A percentile compares a stretch with the other conserved stretches of the same genome.
These are phyloP conservation scores for Erodium maritimum DNA, from an alignment of 345 rosid genomes.

Conservation along the genomic window DNA sequence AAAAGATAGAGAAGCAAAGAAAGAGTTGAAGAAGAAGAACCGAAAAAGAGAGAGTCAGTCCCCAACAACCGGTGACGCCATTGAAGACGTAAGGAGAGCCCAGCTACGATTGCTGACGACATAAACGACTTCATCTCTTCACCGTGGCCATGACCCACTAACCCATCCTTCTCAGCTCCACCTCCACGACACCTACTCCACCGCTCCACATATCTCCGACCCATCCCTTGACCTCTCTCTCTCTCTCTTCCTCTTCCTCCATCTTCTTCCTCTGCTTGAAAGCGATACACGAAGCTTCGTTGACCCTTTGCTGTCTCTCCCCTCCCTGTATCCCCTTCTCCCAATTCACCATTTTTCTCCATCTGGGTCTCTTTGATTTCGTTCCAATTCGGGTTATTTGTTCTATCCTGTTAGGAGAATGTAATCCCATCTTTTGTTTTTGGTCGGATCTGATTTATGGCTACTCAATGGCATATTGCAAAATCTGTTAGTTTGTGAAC, in stretches of 20 bases:
- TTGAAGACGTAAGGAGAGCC: slow-evolving; percentile 14
- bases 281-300: slow-evolving; percentile 18
- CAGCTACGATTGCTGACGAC: slow-evolving; percentile 19
- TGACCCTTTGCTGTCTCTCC: background rate
- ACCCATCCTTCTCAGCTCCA: background rate
- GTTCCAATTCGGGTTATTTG: background rate
- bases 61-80: slow-evolving; percentile 11
- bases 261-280: slow-evolving; percentile 1
- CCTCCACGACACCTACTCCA: background rate
- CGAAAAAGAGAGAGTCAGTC: too few species aligned
- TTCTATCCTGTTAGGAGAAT: background rate
- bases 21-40: too few species aligned
- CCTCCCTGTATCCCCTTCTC: background rate
- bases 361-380: background rate
- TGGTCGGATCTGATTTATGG: background rate
- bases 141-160: background rate
- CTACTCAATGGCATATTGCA: background rate
- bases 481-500: background rate
- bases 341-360: background rate
- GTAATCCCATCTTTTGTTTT: background rate
- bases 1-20: too few species aligned
- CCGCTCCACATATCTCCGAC: background rate
- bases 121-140: slow-evolving; percentile 21
- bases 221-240: background rate
- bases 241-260: background rate